Conservation (phyloP, 805 yeast genomes). For the Debaryomyces castellii region DNA sequence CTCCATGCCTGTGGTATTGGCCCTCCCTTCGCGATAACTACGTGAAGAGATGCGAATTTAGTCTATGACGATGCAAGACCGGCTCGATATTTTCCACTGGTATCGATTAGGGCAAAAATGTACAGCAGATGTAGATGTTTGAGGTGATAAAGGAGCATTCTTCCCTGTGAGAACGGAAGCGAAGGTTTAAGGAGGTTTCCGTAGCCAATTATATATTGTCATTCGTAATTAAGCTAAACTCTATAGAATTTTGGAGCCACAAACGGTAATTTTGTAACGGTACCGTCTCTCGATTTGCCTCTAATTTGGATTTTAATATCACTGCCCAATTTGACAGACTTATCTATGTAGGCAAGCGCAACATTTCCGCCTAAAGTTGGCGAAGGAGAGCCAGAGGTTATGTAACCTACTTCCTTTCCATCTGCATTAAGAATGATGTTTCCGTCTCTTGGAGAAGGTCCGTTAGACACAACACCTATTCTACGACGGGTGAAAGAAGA, state of each 20-base stretch:
- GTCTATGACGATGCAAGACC: neutral
- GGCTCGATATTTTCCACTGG: neutral
- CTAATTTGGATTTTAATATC: conserved; percentile 73
- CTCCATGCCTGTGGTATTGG: no score
- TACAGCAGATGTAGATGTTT: neutral
- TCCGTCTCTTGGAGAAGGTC: conserved; percentile 93
- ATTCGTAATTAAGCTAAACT: conserved; percentile 14
- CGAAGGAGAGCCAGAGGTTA: conserved; percentile 64
- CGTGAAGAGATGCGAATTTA: neutral
- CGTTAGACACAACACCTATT: conserved; percentile 72
- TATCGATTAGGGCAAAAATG: neutral
- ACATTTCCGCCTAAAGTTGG: conserved; percentile 71
- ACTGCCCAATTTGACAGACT: conserved; percentile 73
- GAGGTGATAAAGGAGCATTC: neutral
- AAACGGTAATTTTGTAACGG: conserved; percentile 81
- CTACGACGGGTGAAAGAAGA: conserved; percentile 53
- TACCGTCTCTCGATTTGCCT: conserved; percentile 77
- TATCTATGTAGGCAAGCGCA: conserved; percentile 86
- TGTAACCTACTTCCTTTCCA: conserved; percentile 52
- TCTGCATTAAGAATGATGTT: conserved; percentile 57
- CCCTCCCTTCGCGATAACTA: no score
- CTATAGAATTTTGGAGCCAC: conserved; percentile 72
- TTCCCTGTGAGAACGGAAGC: neutral
- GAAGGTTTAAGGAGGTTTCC: neutral
- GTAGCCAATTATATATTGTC: neutral